Base-by-base conservation (phyloP, 768 basidiomycete genomes). In the Leccinum fibrillosum region DNA sequence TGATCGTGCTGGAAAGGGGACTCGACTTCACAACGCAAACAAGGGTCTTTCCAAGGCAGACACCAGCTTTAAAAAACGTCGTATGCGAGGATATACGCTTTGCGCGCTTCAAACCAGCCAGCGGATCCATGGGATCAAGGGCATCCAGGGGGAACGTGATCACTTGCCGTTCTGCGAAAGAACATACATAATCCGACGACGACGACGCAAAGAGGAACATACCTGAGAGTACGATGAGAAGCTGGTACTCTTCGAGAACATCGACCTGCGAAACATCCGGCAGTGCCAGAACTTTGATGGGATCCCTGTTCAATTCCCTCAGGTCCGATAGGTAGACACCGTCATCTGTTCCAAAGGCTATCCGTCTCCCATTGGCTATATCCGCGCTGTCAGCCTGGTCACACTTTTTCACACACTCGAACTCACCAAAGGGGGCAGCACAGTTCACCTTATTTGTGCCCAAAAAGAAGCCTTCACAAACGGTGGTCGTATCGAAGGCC, bases 171-270 rank as follows among this genome's bases (percentile, higher is more conserved):
- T 98, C 96, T 94, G 72, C 17, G 42, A 56, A 50, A 48, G 49
- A 34, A 45, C n/a, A 44, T 48, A 52, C 37, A 53, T 23, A 35
- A 55, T 44, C 25, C 21, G 45, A 25, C 50, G 45, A 45, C 23
- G 17, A 25, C 12, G 50, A 32, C n/a, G 13, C 3, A 26, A 39
- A 30, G 23, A 32, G 17, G 28, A 47, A 72, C 80, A 37, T 57
- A 90, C 94, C 94, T n/a, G 97, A 94, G n/a, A 99, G 83, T n/a
- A 98, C 96, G 57, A 99, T 90, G 58, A 99, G 80, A 3, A 98
- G 81, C 66, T 95, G 90, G 68, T 95, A 97, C 57, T 97, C 94
- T 72, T 98, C 96, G 56, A 99, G 80, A 8, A 99, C 89, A 64
- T 98, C 97, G 8, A 99, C 89, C 76, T 99, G 97, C 1, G 88